Percentiles rank a stretch among this genome's conserved stretches.
phyloP scores from a whole-genome alignment of 768 basidiomycete genomes.

The Psilocybe azurescens region DNA sequence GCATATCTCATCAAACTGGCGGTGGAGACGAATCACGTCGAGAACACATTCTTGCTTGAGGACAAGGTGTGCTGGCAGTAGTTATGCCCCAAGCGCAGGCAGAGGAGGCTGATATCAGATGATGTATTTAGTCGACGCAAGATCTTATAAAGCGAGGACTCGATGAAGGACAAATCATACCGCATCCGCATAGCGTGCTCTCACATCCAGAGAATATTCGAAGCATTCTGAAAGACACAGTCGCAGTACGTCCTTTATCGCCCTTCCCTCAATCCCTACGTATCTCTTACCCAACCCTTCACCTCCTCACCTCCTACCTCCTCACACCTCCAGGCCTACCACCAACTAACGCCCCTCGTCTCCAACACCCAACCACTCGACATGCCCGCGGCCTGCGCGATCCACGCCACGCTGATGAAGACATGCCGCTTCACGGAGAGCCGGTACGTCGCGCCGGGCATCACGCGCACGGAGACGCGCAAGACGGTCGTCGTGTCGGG shows the following conservation, averaged over 20 bases:
- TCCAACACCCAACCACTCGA: slow-evolving; percentile 14
- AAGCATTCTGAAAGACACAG: slow-evolving; percentile 32
- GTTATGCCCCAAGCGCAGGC: background rate
- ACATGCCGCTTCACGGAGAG: slow-evolving; percentile 26
- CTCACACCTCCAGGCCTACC: slow-evolving; percentile 21
- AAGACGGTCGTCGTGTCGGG: slow-evolving; percentile 32
- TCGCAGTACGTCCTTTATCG: slow-evolving; percentile 25
- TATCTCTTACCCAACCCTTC: background rate
- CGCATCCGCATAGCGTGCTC: slow-evolving; percentile 24
- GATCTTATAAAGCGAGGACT: slow-evolving; percentile 28
- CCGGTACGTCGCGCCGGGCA: slow-evolving; percentile 28
- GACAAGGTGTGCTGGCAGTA: background rate
- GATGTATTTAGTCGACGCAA: slow-evolving; percentile 22
- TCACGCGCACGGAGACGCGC: slow-evolving; percentile 29
- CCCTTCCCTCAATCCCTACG: background rate
- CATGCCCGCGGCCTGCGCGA: slow-evolving; percentile 26
- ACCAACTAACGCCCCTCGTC: slow-evolving; percentile 21
- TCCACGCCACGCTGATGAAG: slow-evolving; percentile 34
- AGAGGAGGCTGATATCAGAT: background rate
- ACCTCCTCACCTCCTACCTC: no score
- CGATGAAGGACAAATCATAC: slow-evolving; percentile 18
- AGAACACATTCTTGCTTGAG: slow-evolving; percentile 22
- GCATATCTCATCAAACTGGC: slow-evolving; percentile 28
- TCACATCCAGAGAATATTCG: slow-evolving; percentile 28
- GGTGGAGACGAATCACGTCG: slow-evolving; percentile 35